Base-by-base conservation (phyloP, 1,139 yeast species). In the Hemisphaericaspora lyxosophila region DNA sequence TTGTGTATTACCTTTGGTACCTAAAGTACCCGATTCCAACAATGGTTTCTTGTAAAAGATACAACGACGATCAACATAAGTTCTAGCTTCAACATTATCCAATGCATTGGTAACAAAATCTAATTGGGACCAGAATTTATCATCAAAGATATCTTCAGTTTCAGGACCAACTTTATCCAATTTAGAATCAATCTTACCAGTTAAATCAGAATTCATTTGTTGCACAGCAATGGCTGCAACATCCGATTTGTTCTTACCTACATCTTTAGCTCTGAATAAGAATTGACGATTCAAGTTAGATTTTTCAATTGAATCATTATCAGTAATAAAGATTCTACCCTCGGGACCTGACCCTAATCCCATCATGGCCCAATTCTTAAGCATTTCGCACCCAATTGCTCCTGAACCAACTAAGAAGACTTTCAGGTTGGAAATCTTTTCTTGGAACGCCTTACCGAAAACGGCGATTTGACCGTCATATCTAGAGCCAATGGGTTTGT, bases 331-430 rank as follows among this genome's bases (percentile, higher is more conserved):
- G 45, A 92, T 86, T 50, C 79, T 75, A 54, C 99, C 99, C 3
- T 84, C 62, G 26, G 92, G 87, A 24, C 98, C 97, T 18, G 95
- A 74, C 24, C 96, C 97, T 41, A 92, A 70, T 34, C 99, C 98
- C 81, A 90, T 77, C 78, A 92, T 76, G 7, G 98, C 97, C 97
- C 97, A 92, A 59, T 89, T 90, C 66, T 92, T 92, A 56, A 92
- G 74, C 94, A 94, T 92, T 67, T 92, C 99, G 68, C 99, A 92
- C 34, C 99, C 99, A 71, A 92, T 92, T 27, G 99, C 99, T 58
- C 99, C 99, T 2, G 97, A 80, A 36, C 99, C 99, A 30, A 92
- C 98, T 49, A 92, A 71, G 62, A 92, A 92, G 4, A 90, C 88
- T 56, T 78, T 84, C 48, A 86, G 69, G 60, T 90, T 87, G 32